A percentile compares a stretch with the other conserved stretches of the same genome.
These are phyloP conservation scores for Lepidium africanum DNA, from an alignment of 345 rosid species.

Conservation along the genomic window DNA sequence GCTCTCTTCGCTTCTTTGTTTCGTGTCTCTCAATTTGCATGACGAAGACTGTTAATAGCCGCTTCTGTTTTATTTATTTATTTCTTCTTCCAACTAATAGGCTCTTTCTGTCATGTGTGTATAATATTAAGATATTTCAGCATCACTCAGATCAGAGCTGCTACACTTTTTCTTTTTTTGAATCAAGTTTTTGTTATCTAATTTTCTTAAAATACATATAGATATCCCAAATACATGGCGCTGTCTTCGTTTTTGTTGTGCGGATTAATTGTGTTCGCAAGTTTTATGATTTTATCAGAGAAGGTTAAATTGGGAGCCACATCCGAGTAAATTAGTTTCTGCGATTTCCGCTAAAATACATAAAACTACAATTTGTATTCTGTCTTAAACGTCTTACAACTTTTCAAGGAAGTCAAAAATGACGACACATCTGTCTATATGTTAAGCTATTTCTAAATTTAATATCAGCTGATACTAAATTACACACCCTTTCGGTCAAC, in stretches of 20 bases:
- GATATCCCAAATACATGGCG: background rate
- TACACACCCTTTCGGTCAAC: background rate
- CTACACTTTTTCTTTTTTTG: background rate
- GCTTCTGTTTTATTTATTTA: background rate
- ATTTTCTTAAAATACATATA: background rate
- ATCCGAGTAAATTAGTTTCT: background rate
- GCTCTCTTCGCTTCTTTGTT: background rate
- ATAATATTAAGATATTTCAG: conserved; percentile 7
- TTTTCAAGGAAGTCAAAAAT: background rate
- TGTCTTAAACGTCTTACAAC: background rate
- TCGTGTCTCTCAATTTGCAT: background rate
- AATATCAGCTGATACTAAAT: background rate
- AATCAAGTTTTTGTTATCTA: background rate
- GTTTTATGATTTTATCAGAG: background rate
- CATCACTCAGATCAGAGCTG: conserved; percentile 6
- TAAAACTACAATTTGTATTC: too few species aligned
- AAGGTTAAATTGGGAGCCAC: background rate
- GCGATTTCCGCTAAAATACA: background rate
- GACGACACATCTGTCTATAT: background rate
- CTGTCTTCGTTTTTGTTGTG: background rate
- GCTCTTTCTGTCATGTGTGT: conserved; percentile 9
- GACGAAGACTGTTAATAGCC: conserved; percentile 10
- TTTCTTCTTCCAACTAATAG: background rate
- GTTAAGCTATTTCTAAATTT: background rate
- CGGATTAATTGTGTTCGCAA: too few species aligned